A percentile compares a stretch with the other conserved stretches of the same genome.
phyloP scores from a whole-genome alignment of 2,329 filamentous ascomycete species.

The Fusarium concolor region DNA sequence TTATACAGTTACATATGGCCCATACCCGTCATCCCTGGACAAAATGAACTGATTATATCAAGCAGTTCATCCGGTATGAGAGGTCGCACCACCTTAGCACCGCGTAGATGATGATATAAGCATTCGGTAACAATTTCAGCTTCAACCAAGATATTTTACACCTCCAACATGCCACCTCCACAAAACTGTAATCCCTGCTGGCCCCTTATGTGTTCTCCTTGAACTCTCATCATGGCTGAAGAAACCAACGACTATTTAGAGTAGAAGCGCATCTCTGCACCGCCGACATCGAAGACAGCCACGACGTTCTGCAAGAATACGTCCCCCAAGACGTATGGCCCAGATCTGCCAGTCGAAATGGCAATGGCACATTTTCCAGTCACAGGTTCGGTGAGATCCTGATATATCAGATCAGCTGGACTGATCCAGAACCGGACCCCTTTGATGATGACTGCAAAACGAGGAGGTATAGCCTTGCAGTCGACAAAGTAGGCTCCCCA shows the following conservation, averaged over 20 bases:
- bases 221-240: not conserved
- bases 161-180: not conserved
- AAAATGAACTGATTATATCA: not conserved
- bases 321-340: conserved; percentile 63
- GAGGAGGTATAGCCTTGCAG: conserved; percentile 60
- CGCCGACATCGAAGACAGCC: conserved; percentile 61
- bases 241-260: conserved; percentile 29
- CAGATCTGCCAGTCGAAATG: conserved; percentile 57
- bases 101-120: not conserved
- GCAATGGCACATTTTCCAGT: conserved; percentile 62
- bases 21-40: not conserved
- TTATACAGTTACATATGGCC: not conserved
- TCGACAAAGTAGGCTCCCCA: conserved; percentile 62
- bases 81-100: not conserved
- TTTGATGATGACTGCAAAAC: conserved; percentile 59
- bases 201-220: not conserved
- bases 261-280: conserved; percentile 60
- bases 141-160: not conserved
- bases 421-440: conserved; percentile 60
- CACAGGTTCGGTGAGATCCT: conserved; percentile 56
- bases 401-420: conserved; percentile 61
- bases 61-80: not conserved
- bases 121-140: not conserved
- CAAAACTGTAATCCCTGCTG: not conserved
- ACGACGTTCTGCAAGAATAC: conserved; percentile 64